Percentiles rank a stretch among this genome's conserved stretches.
Conservation (phyloP, 2,329 filamentous ascomycete species). For the Diaporthe helianthi region DNA sequence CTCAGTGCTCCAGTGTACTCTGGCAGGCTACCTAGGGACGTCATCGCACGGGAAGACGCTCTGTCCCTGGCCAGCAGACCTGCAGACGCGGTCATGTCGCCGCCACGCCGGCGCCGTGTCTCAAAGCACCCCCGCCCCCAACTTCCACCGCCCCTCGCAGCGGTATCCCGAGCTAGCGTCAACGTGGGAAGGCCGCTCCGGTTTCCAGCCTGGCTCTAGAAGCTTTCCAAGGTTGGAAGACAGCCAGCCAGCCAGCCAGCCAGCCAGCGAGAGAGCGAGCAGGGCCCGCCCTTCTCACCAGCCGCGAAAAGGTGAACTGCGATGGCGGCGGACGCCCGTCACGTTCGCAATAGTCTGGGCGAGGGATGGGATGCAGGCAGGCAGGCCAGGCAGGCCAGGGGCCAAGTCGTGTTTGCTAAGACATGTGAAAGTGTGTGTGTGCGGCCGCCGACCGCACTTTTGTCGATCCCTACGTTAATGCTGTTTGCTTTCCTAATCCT, state of each 20-base stretch:
- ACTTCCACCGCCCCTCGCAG: neutral
- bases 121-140: neutral
- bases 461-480: conserved; percentile 4
- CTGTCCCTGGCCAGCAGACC: no score
- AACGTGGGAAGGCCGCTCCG: conserved; percentile 10
- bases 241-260: neutral
- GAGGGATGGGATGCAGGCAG: neutral
- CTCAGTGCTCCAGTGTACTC: no score
- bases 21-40: no score
- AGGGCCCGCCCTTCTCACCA: neutral
- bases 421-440: neutral
- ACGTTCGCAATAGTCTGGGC: neutral
- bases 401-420: conserved; percentile 13
- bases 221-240: conserved; percentile 29
- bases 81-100: conserved; percentile 8
- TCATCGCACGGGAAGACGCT: neutral
- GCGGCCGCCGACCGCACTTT: neutral
- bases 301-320: neutral
- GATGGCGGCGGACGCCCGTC: neutral
- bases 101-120: conserved; percentile 12
- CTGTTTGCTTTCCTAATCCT: no score
- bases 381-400: neutral
- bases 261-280: no score
- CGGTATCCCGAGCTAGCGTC: conserved; percentile 7
- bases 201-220: conserved; percentile 25